Base-by-base conservation (phyloP, 345 rosid species). In the Eucalyptus rudis region DNA sequence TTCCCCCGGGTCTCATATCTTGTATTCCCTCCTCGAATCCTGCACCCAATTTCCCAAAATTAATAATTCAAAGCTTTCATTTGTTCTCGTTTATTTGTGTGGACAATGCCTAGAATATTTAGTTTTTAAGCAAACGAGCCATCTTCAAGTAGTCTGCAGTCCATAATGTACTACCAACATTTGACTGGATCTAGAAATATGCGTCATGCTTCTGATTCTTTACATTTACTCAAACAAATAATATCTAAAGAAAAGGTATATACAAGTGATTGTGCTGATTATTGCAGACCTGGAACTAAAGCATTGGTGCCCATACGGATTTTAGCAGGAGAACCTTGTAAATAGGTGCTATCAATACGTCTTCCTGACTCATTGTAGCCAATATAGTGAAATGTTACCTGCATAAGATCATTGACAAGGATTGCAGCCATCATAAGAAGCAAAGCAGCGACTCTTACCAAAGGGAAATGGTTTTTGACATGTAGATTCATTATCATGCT, bases 281-380 rank as follows among this genome's bases (percentile, higher is more conserved):
- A 49, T 86, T 31, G 54, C 87, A 88, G 90, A 93, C 99, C 99
- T 91, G 99, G 99, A 92, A 98, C 98, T 89, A 98, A 93, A 31
- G 97, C 96, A 90, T 95, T 96, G 86, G 95, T 96, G 89, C 99
- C 99, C 94, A 96, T 44, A 64, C 98, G 99, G 87, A 97, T 96
- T 87, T 90, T 96, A 89, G 98, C 99, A 64, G 99, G 99, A 89
- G 97, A 81, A 33, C 98, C 98, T 71, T 97, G 98, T 44, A 95
- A 89, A 87, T 97, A 97, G 83, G 97, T 96, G 93, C 98, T 97
- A 86, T 97, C 99, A 85, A 97, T 97, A 66, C 99, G 92, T 19
- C 99, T 94, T 52, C 98, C 98, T 0, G 99, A 96, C 93, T 97
- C 99, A 83, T 96, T 97, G 86, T 97, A 97, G 66, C 99, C 99